Evolutionary conservation across 106 monocot genomes (phyloP).

Genomic region (Alisma plantagoaquatica): DNA sequence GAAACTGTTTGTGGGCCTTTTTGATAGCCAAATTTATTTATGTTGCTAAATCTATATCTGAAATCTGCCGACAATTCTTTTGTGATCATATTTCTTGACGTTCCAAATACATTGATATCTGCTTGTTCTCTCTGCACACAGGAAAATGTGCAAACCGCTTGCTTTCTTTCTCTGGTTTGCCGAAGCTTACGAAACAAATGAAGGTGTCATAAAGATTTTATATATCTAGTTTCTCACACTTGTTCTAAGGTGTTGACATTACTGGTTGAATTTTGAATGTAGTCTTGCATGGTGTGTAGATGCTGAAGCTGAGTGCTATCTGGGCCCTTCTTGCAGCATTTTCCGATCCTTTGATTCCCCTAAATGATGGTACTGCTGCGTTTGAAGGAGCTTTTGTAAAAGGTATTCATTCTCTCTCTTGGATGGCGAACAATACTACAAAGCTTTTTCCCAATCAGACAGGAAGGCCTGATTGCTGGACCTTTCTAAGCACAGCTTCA

Average conservation of each 20-base stretch:
- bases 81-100: no score
- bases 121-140: constrained; percentile 13
- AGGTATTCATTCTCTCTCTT: constrained; percentile 69
- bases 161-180: constrained; percentile 79
- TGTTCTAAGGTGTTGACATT: no score
- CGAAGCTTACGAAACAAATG: constrained; percentile 73
- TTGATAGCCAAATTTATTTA: no score
- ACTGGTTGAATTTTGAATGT: no score
- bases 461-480: constrained; percentile 68
- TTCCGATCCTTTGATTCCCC: constrained; percentile 46
- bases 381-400: constrained; percentile 94
- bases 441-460: constrained; percentile 45
- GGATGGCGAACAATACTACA: constrained; percentile 87
- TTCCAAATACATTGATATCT: neutral
- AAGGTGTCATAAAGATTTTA: no score
- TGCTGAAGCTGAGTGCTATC: constrained; percentile 74
- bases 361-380: constrained; percentile 2
- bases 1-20: no score
- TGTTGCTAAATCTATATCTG: no score
- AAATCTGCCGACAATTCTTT: no score
- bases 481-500: constrained; percentile 80
- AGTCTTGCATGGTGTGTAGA: constrained; percentile 46
- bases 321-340: constrained; percentile 99
- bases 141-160: constrained; percentile 95
- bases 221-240: no score